Evolutionary conservation across 768 basidiomycete species (phyloP), one percentile per base, ranked within the genome.

Genomic region (Dendrothele bispora): DNA sequence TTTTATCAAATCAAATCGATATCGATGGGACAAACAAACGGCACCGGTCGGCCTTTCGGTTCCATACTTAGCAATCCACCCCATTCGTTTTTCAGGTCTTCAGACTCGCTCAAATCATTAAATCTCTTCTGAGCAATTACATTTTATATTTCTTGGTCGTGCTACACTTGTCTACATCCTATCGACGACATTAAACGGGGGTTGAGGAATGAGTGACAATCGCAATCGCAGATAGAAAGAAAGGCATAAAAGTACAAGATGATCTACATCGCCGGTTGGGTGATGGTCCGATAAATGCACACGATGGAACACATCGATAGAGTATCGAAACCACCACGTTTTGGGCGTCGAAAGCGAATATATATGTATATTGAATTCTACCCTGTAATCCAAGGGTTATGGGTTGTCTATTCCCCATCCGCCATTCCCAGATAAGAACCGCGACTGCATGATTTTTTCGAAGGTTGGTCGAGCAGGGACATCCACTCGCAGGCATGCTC

Each of bases 401-500:
- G 39, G 39, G 18, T 22, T 22, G 26, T 47, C 24, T 21, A 45
- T 58, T 50, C 49, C 68, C 93, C 93, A 97, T 5, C 94, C 93
- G 26, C 76, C 82, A 18, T 69, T 65, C 7, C 93, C 93, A 45
- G 75, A 75, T 53, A 98, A 70, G 72, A 97, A 98, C 24, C 85
- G 79, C 64, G 84, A 86, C 58, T 85, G 74, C 29, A 90, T 71
- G 43, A 98, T 80, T 61, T 77, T 77, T 58, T 93, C 91, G 61
- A 95, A 97, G 4, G 87, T 86, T 14, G 95, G 95, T 45, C 95
- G 79, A 20, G 84, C 82, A 29, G 64, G 67, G 30, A 90, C 77
- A 29, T 88, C 83, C n/a, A 95, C 79, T 55, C 83, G 83, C 36
- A 98, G 73, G 66, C 97, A 98, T 27, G 86, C 82, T 48, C 80